Conservation (phyloP, 208 protist species). For the Acanthamoeba rhysodes region DNA sequence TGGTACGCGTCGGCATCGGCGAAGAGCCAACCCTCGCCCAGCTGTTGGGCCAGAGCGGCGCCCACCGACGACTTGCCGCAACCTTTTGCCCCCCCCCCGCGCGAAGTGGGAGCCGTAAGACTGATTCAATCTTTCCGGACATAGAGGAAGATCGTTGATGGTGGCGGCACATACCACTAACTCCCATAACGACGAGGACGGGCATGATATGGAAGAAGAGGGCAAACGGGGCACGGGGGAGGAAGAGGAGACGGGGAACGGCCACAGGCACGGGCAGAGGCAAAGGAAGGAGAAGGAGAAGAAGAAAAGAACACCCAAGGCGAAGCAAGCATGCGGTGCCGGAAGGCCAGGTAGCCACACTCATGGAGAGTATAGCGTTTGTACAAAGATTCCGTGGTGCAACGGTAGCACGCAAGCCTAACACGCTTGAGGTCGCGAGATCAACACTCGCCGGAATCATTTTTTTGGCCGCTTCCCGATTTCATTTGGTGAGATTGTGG, state of each 20-base stretch:
- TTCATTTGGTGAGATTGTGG: no score
- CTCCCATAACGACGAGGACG: not conserved
- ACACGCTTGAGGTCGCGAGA: constrained; percentile 71
- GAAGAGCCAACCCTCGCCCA: not conserved
- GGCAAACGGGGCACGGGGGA: no score
- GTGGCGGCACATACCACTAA: not conserved
- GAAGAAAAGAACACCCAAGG: no score
- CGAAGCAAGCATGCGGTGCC: no score
- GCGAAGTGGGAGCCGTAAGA: not conserved
- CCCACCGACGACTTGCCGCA: constrained; percentile 42
- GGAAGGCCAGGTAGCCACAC: no score
- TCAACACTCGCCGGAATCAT: constrained; percentile 66
- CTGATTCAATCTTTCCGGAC: not conserved
- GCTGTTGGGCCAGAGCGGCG: not conserved
- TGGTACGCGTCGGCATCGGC: constrained; percentile 43
- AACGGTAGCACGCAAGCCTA: constrained; percentile 72
- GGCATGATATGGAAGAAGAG: not conserved
- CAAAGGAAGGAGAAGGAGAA: no score
- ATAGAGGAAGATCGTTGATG: not conserved
- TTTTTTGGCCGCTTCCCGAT: no score
- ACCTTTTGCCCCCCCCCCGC: not conserved
- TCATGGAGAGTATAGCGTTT: no score
- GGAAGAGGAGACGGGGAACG: no score
- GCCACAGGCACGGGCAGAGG: not conserved
- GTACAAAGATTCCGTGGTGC: constrained; percentile 73